Percentiles rank a stretch among this genome's conserved stretches.
phyloP scores from a whole-genome alignment of 306 rosid genomes.

The Rosa lucieae region DNA sequence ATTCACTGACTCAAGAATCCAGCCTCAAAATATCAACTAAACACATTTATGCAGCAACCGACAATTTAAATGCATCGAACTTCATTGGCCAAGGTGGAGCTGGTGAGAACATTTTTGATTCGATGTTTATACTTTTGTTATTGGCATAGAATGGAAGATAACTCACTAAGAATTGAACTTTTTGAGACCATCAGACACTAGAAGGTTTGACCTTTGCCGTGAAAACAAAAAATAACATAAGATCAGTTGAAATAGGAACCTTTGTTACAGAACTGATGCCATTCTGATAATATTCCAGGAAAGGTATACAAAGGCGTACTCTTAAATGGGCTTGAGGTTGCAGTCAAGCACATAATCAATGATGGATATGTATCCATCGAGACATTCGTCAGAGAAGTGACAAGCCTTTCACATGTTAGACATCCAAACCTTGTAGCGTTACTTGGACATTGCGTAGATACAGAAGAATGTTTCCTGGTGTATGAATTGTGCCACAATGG shows the following conservation, averaged over 20 bases:
- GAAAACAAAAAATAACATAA: background rate
- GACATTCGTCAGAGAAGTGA: constrained; percentile 64
- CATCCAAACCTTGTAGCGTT: constrained; percentile 60
- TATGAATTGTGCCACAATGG: constrained; percentile 69
- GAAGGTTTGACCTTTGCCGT: background rate
- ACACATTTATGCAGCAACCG: constrained; percentile 49
- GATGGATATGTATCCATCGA: constrained; percentile 43
- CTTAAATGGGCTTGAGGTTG: constrained; percentile 50
- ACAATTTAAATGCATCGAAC: constrained; percentile 45
- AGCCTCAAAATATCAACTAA: constrained; percentile 35
- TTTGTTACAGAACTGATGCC: constrained; percentile 6
- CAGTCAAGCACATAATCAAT: constrained; percentile 60
- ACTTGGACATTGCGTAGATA: constrained; percentile 45
- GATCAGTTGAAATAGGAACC: background rate
- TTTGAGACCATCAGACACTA: background rate
- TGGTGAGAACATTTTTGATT: constrained; percentile 37
- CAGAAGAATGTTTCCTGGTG: constrained; percentile 61
- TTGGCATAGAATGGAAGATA: background rate
- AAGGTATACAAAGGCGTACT: constrained; percentile 60
- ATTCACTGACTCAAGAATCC: constrained; percentile 31
- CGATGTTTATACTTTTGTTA: background rate
- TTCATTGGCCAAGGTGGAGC: constrained; percentile 67
- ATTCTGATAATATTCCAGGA: constrained; percentile 32
- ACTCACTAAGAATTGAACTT: background rate
- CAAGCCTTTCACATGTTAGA: constrained; percentile 54